Evolutionary conservation across 331 rosid genomes (phyloP).

Genomic region (Malus hybrid): DNA sequence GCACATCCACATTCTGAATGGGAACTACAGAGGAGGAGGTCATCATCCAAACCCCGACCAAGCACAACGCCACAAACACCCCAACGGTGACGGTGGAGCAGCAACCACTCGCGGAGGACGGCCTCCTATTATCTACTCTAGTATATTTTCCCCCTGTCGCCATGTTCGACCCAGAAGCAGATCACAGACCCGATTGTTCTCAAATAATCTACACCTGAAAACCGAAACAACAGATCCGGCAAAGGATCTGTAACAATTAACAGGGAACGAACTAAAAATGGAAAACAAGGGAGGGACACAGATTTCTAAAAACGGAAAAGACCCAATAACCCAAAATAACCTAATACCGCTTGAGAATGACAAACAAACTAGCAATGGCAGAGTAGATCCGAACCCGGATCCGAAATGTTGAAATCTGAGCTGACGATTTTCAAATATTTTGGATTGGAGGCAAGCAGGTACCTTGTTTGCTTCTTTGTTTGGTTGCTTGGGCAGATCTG

Average conservation of each 20-base stretch:
- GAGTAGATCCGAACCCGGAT: too few species aligned
- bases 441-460: neutral
- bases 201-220: conserved; percentile 23
- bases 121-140: conserved; percentile 62
- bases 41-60: conserved; percentile 97
- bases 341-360: neutral
- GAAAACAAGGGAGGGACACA: neutral
- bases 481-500: neutral
- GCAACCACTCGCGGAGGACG: conserved; percentile 52
- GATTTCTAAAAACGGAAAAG: neutral
- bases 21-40: conserved; percentile 86
- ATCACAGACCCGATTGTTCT: too few species aligned
- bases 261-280: neutral
- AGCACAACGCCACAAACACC: conserved; percentile 79
- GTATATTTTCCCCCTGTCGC: conserved; percentile 58
- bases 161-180: conserved; percentile 29
- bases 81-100: conserved; percentile 86
- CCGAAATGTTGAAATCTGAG: too few species aligned
- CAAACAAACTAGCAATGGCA: neutral
- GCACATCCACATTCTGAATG: conserved; percentile 55
- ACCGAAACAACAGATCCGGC: conserved; percentile 10
- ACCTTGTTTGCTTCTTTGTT: neutral
- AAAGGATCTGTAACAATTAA: neutral
- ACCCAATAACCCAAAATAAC: neutral
- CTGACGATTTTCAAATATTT: neutral